phyloP scores from a whole-genome alignment of 2,329 filamentous ascomycete species.

The Acephala macrosclerotiorum region DNA sequence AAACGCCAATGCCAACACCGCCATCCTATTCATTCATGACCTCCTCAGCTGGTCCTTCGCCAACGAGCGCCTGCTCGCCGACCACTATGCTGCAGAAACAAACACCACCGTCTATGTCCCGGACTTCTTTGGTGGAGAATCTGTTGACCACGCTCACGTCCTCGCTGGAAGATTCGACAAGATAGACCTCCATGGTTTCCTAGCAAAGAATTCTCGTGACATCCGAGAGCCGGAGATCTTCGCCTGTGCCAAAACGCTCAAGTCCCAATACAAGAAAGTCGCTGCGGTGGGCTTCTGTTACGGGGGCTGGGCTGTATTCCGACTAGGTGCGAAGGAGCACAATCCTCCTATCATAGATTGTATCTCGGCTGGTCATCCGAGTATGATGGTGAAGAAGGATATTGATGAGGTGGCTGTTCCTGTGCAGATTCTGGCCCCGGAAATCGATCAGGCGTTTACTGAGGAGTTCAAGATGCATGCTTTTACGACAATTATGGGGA shows the following conservation, averaged over 20 bases:
- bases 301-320: slow-evolving; percentile 34
- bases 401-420: slow-evolving; percentile 55
- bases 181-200: slow-evolving; percentile 40
- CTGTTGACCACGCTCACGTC: slow-evolving; percentile 20
- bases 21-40: slow-evolving; percentile 49
- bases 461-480: slow-evolving; percentile 54
- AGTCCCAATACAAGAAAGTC: slow-evolving; percentile 23
- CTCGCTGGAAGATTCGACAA: slow-evolving; percentile 35
- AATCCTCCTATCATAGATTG: slow-evolving; percentile 48
- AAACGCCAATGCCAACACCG: slow-evolving; percentile 40
- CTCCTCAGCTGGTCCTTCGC: slow-evolving; percentile 53
- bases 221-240: slow-evolving; percentile 33
- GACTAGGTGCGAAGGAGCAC: slow-evolving; percentile 28
- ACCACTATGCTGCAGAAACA: slow-evolving; percentile 54
- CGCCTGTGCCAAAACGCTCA: slow-evolving; percentile 23
- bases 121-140: slow-evolving; percentile 37
- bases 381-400: slow-evolving; percentile 51
- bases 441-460: slow-evolving; percentile 53
- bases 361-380: slow-evolving; percentile 36
- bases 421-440: slow-evolving; percentile 59
- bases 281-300: slow-evolving; percentile 35
- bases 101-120: slow-evolving; percentile 54
- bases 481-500: slow-evolving; percentile 48
- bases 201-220: slow-evolving; percentile 24
- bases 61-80: slow-evolving; percentile 54